Base-by-base conservation (phyloP, 1,284 basidiomycete genomes). In the Chalciporus sp. region DNA sequence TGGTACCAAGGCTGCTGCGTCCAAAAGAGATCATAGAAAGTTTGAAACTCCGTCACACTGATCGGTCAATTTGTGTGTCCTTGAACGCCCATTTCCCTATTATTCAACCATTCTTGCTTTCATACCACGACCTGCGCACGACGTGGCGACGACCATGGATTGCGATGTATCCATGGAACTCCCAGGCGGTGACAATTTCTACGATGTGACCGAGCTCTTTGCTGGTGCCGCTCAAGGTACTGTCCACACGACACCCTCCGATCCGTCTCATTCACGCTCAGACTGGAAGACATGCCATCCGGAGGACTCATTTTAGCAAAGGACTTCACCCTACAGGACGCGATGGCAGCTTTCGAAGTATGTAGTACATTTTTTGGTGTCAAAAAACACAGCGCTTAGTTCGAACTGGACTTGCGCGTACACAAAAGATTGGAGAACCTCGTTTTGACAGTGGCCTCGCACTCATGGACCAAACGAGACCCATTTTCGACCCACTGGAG, bases 291-390 rank as follows among this genome's bases (percentile, higher is more conserved):
- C 44, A 83, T 94, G 79, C 75, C 78, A 33, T 73, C 79, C 1
- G 85, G 84, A 11, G 77, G 79, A 47, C 76, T 93, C 57, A 59
- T 94, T n/a, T 79, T 92, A 42, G 83, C 84, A 56, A 79, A 85
- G 1, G 82, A 82, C 31, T 88, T 93, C 60, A 82, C 83, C 14
- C 74, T 95, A 46, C 78, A 88, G 58, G 94, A 96, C 57, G 86
- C 92, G 12, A 95, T 96, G 94, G 90, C 90, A 58, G 91, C 92
- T 16, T 84, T 95, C 52, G 88, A 93, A 79, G 90, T 90, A 66
- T 59, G 75, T 53, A 31, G 29, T 35, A 19, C 20, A 1, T n/a
- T 39, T 33, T 41, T 56, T 47, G 26, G 31, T 37, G 47, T 23
- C 52, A 16, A 51, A n/a, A 16, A 51, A n/a, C 41, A 23, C 58